Conservation (phyloP, 2,329 filamentous ascomycete species). For the Macroventuria anomochaeta region DNA sequence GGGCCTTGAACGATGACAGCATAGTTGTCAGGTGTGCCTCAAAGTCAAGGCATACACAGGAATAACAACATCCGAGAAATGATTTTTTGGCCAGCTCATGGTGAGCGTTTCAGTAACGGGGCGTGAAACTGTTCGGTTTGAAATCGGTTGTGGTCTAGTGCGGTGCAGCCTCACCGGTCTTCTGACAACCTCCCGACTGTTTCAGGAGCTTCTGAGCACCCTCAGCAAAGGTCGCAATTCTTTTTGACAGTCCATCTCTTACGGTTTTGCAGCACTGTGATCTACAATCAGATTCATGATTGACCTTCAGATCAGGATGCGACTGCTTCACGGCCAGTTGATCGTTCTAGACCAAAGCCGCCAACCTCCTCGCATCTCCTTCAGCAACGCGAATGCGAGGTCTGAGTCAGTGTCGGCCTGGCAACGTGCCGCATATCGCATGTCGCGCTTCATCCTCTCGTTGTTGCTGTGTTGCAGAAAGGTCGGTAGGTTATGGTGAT, state of each 20-base stretch:
- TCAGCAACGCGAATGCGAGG: background rate
- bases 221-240: background rate
- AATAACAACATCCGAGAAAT: background rate
- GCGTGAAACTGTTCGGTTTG: constrained; percentile 39
- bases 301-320: background rate
- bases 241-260: constrained; percentile 4
- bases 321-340: constrained; percentile 2
- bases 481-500: background rate
- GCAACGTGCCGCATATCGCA: background rate
- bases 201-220: constrained; percentile 18
- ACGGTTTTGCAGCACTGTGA: constrained; percentile 6
- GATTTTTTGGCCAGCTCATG: constrained; percentile 1
- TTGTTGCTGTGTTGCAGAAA: background rate
- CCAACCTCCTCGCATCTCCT: background rate
- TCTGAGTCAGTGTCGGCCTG: background rate
- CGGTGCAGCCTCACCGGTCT: constrained; percentile 13
- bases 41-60: background rate
- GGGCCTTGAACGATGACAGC: background rate
- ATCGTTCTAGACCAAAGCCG: background rate
- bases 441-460: background rate
- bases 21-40: background rate
- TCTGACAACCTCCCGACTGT: constrained; percentile 19
- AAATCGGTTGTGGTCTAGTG: constrained; percentile 28
- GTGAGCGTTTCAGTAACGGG: constrained; percentile 18
- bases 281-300: background rate